Evolutionary conservation across 768 basidiomycete species (phyloP).

Genomic region (Paxillus rubicundulus): DNA sequence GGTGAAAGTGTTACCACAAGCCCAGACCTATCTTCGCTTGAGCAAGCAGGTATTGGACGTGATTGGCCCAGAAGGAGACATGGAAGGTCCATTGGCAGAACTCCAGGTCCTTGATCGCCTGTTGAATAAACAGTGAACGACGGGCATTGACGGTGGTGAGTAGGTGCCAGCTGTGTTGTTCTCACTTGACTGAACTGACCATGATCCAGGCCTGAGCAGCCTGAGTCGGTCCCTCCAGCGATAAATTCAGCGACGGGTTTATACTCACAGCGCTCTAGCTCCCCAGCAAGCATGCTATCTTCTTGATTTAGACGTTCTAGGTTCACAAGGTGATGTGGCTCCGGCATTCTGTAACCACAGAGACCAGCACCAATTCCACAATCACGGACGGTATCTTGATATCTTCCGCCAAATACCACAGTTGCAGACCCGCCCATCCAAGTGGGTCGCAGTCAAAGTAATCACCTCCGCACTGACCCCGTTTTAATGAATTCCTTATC

Average conservation of each 20-base stretch:
- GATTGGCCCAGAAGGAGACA: slow-evolving; percentile 63
- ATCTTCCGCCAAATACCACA: too few species aligned
- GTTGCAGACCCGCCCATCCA: too few species aligned
- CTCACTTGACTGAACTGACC: background rate
- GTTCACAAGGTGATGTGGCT: background rate
- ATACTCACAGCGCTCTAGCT: background rate
- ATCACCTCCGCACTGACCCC: too few species aligned
- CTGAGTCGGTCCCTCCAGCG: too few species aligned
- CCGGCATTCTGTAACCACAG: background rate
- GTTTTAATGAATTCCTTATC: too few species aligned
- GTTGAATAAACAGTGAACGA: slow-evolving; percentile 23
- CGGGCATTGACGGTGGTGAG: background rate
- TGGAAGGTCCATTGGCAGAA: slow-evolving; percentile 57
- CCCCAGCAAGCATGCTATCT: background rate
- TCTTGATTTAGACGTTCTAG: background rate
- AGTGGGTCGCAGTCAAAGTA: too few species aligned
- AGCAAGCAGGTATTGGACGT: slow-evolving; percentile 42
- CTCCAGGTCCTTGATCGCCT: slow-evolving; percentile 43
- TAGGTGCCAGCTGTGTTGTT: background rate
- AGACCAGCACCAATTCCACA: too few species aligned
- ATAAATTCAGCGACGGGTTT: background rate
- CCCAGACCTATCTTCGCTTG: slow-evolving; percentile 38
- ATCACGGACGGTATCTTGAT: too few species aligned
- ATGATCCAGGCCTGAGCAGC: background rate
- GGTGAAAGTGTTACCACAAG: slow-evolving; percentile 26